Conservation (phyloP, 768 basidiomycete genomes). For the Collybiopsis luxurians region DNA sequence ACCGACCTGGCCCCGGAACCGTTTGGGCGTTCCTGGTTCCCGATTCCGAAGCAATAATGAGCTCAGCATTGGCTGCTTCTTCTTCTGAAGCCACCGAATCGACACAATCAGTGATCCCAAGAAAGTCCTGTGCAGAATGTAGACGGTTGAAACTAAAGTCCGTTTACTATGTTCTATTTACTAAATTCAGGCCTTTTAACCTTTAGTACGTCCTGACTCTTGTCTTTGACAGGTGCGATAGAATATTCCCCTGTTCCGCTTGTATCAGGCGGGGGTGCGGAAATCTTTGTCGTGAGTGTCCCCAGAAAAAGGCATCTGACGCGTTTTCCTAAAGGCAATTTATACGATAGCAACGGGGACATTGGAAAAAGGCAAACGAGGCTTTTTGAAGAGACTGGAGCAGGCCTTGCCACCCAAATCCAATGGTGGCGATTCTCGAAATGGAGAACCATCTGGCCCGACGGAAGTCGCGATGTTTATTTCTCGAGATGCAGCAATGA, state of each 20-base stretch:
- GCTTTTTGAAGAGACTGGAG: constrained; percentile 21
- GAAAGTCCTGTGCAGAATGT: constrained; percentile 20
- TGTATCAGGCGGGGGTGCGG: constrained; percentile 41
- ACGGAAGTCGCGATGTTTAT: constrained; percentile 23
- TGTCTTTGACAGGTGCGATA: constrained; percentile 26
- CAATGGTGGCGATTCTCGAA: constrained; percentile 6
- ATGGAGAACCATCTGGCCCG: constrained; percentile 3
- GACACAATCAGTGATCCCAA: constrained; percentile 11
- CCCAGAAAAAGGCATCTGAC: neutral
- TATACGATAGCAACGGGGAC: constrained; percentile 17
- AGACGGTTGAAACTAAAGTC: constrained; percentile 34
- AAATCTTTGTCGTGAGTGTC: constrained; percentile 27
- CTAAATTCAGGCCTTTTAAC: neutral
- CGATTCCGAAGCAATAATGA: neutral
- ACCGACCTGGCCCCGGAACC: too few relatives aligned
- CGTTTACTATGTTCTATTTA: neutral
- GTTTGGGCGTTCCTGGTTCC: too few relatives aligned
- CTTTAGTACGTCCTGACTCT: too few relatives aligned
- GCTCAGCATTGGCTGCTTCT: neutral
- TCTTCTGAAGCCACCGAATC: neutral
- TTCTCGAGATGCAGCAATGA: constrained; percentile 21
- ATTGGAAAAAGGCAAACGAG: constrained; percentile 22
- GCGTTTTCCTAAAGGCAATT: neutral
- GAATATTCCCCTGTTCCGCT: constrained; percentile 37
- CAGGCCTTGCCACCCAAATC: constrained; percentile 18